A percentile compares a stretch with the other conserved stretches of the same genome.
Conservation (phyloP, 164 flowering plant genomes). For the Vitis rupestris region DNA sequence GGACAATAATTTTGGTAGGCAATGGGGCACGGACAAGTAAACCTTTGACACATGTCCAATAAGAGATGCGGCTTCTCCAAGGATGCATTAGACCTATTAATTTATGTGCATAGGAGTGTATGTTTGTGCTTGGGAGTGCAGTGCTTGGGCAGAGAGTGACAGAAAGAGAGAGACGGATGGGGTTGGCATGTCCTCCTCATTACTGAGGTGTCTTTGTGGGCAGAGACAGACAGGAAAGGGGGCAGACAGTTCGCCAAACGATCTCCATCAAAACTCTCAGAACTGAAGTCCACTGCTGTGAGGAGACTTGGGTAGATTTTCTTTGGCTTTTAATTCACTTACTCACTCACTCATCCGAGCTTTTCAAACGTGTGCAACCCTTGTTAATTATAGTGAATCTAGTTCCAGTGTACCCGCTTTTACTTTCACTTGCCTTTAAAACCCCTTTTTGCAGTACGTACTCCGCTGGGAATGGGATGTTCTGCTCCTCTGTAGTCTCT, state of each 20-base stretch:
- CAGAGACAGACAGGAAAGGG: slow-evolving; percentile 14
- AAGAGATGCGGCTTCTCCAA: too few species aligned
- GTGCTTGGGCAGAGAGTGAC: too few species aligned
- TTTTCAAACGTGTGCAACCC: background rate
- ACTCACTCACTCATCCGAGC: background rate
- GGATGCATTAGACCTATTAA: too few species aligned
- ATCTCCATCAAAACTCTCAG: slow-evolving; percentile 6
- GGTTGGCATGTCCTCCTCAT: too few species aligned
- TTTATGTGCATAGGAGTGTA: too few species aligned
- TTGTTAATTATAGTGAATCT: background rate
- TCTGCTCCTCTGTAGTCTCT: background rate
- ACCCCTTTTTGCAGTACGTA: too few species aligned
- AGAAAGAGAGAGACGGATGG: too few species aligned
- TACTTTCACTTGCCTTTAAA: background rate
- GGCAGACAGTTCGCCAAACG: slow-evolving; percentile 9
- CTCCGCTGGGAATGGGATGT: slow-evolving; percentile 4
- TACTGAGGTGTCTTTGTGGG: background rate
- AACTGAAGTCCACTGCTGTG: slow-evolving; percentile 1
- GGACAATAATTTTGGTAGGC: too few species aligned
- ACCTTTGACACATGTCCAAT: too few species aligned
- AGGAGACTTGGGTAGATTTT: background rate
- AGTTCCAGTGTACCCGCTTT: background rate
- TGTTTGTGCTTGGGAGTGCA: too few species aligned
- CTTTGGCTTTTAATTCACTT: background rate
- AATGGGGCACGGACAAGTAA: too few species aligned